These are phyloP conservation scores for Monosporascus sp. DNA, from an alignment of 2,329 filamentous ascomycete genomes.

Conservation along the genomic window DNA sequence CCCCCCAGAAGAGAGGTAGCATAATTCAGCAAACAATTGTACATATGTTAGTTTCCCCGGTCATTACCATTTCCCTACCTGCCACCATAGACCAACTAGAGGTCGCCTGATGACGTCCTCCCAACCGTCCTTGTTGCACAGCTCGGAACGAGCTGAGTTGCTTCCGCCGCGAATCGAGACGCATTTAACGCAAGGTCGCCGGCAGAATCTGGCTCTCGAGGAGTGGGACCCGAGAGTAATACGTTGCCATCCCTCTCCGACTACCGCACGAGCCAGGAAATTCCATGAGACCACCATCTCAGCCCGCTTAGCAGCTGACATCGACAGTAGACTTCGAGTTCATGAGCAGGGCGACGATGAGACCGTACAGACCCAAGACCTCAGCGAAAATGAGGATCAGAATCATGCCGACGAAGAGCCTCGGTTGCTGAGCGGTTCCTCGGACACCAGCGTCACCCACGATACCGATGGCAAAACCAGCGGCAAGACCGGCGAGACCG, in stretches of 20 bases:
- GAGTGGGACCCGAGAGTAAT: not conserved
- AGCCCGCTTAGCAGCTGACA: conserved; percentile 50
- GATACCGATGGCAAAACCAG: conserved; percentile 82
- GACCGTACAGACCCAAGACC: conserved; percentile 98
- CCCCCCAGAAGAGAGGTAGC: conserved; percentile 20
- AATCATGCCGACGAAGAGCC: conserved; percentile 96
- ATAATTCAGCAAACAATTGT: conserved; percentile 26
- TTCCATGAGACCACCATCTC: not conserved
- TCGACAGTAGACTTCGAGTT: conserved; percentile 82
- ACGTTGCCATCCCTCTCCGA: not conserved
- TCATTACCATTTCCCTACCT: conserved; percentile 20
- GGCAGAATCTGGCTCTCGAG: not conserved
- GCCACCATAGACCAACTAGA: conserved; percentile 7
- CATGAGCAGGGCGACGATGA: conserved; percentile 99
- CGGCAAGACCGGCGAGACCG: conserved; percentile 76
- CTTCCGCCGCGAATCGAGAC: not conserved
- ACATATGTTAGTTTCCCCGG: conserved; percentile 23
- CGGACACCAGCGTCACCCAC: conserved; percentile 85
- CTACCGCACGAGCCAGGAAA: not conserved
- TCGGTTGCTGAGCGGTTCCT: conserved; percentile 77
- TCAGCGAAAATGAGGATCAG: conserved; percentile 99
- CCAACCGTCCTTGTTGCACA: conserved; percentile 3
- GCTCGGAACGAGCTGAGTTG: not conserved
- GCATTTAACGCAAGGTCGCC: not conserved
- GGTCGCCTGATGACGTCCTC: conserved; percentile 12